Percentiles rank a stretch among this genome's conserved stretches.
Conservation (phyloP, 129 eudicot genomes). For the Saussurea involucrata region DNA sequence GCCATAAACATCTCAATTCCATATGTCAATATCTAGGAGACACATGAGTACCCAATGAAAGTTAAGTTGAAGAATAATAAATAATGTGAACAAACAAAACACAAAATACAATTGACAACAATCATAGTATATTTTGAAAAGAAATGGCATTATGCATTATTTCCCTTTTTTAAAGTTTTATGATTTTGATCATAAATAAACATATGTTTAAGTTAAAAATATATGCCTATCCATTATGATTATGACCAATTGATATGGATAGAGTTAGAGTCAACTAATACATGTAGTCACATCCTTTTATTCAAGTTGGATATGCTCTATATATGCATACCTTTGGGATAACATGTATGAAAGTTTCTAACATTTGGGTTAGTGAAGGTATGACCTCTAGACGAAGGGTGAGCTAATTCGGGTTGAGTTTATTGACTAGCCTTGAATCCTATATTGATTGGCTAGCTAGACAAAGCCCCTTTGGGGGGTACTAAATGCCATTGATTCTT, state of each 20-base stretch:
- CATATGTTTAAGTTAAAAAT: neutral
- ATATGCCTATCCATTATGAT: neutral
- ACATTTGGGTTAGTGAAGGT: neutral
- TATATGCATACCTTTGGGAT: neutral
- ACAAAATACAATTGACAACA: slow-evolving; percentile 4
- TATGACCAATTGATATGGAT: neutral
- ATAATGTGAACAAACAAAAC: neutral
- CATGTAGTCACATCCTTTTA: neutral
- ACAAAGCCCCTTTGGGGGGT: too few relatives aligned
- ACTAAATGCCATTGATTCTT: neutral
- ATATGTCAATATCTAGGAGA: slow-evolving; percentile 26
- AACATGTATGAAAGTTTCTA: neutral
- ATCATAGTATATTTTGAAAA: slow-evolving; percentile 3
- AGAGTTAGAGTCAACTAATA: too few relatives aligned
- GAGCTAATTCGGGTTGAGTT: too few relatives aligned
- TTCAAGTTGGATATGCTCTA: neutral
- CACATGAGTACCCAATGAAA: slow-evolving; percentile 22
- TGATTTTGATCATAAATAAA: neutral
- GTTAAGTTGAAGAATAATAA: slow-evolving; percentile 9
- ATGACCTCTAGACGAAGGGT: neutral
- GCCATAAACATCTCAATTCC: slow-evolving; percentile 23
- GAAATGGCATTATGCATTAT: neutral
- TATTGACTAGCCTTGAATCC: neutral
- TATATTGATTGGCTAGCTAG: too few relatives aligned
- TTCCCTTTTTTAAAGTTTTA: neutral